These are phyloP conservation scores for Apophysomyces elegans DNA, from an alignment of 371 early-diverging fungal genomes.

Conservation along the genomic window DNA sequence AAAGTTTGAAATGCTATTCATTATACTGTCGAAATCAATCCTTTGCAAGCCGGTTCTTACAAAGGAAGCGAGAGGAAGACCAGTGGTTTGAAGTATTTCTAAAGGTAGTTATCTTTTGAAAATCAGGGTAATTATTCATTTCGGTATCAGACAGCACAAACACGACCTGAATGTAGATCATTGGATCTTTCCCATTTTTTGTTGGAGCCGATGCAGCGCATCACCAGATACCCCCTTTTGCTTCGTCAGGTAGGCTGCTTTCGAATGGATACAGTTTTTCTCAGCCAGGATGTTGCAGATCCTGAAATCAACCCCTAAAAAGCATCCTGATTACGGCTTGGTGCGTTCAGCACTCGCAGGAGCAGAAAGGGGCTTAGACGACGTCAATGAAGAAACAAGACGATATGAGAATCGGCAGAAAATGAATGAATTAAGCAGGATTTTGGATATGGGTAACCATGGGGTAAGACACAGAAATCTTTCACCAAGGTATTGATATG, in stretches of 20 bases:
- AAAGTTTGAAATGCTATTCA: conserved; percentile 63
- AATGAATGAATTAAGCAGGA: conserved; percentile 69
- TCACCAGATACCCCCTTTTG: conserved; percentile 91
- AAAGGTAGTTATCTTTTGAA: conserved; percentile 46
- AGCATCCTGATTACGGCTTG: conserved; percentile 78
- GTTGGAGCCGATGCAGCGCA: conserved; percentile 91
- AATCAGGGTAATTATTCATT: neutral
- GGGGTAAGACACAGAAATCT: conserved; percentile 48
- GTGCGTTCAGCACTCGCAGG: conserved; percentile 72
- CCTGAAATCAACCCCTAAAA: conserved; percentile 80
- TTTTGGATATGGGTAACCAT: conserved; percentile 68
- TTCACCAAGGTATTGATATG: conserved; percentile 2
- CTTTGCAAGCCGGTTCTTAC: conserved; percentile 64
- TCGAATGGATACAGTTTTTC: neutral
- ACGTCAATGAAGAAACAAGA: conserved; percentile 81
- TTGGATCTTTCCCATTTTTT: conserved; percentile 87
- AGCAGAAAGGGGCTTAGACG: conserved; percentile 70
- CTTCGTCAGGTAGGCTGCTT: conserved; percentile 69
- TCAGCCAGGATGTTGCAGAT: conserved; percentile 46
- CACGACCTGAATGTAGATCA: conserved; percentile 75
- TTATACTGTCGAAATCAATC: conserved; percentile 73
- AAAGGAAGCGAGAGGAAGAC: conserved; percentile 61
- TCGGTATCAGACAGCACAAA: conserved; percentile 49
- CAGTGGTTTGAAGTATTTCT: conserved; percentile 64
- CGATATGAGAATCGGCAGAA: conserved; percentile 75